A percentile compares a stretch with the other conserved stretches of the same genome.
These are phyloP conservation scores for Hawksworthiomyces lignivorus DNA, from an alignment of 2,329 filamentous ascomycete genomes.

Conservation along the genomic window DNA sequence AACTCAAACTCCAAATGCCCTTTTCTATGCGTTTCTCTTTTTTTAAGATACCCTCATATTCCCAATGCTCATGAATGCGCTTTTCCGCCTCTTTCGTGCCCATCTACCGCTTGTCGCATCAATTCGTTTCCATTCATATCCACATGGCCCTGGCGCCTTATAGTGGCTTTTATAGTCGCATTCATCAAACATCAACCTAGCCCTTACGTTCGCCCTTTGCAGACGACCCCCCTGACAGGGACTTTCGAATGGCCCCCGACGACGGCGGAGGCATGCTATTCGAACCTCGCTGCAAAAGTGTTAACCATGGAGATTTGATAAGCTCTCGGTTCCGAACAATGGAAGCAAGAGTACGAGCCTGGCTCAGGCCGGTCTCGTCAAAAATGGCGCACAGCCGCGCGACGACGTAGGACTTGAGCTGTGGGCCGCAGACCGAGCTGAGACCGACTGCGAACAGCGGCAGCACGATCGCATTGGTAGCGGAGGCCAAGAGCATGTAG, in stretches of 20 bases:
- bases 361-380: slow-evolving; percentile 36
- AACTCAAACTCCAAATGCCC: no score
- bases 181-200: no score
- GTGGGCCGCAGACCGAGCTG: slow-evolving; percentile 34
- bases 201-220: neutral
- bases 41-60: no score
- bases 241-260: neutral
- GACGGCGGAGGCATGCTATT: neutral
- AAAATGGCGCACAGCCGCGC: slow-evolving; percentile 37
- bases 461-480: slow-evolving; percentile 42
- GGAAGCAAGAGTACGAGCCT: slow-evolving; percentile 35
- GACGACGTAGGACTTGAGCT: slow-evolving; percentile 36
- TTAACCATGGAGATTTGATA: slow-evolving; percentile 13
- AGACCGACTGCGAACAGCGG: slow-evolving; percentile 42
- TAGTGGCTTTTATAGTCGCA: no score
- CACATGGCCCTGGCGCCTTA: no score
- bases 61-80: no score
- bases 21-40: no score
- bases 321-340: slow-evolving; percentile 32
- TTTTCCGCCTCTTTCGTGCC: no score
- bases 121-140: no score
- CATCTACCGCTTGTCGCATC: no score
- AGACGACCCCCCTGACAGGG: neutral
- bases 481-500: slow-evolving; percentile 41
- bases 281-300: neutral